Evolutionary conservation across 192 early-diverging fungal species (phyloP).

Genomic region (Linnemannia elongata): DNA sequence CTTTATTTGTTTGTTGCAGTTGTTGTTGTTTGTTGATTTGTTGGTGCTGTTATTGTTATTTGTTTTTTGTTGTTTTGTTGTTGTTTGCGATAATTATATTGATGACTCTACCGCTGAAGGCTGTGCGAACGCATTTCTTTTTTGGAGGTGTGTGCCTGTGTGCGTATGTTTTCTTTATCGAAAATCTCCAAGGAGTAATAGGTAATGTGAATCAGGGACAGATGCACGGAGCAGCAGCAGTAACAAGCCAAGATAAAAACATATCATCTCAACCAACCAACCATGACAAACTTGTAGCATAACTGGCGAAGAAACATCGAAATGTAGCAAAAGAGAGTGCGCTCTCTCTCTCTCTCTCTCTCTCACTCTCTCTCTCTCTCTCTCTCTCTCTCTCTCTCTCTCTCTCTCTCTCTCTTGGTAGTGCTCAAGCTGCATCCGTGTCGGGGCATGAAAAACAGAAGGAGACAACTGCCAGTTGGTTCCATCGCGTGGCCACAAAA

Average conservation of each 20-base stretch:
- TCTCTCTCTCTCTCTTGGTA: not conserved
- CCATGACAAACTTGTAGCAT: not conserved
- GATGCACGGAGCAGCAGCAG: not conserved
- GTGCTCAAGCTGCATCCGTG: not conserved
- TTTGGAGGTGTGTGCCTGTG: not conserved
- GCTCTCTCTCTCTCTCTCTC: not conserved
- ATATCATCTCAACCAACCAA: not conserved
- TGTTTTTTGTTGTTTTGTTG: not conserved
- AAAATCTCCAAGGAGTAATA: not conserved
- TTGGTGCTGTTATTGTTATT: not conserved
- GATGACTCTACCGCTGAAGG: not conserved
- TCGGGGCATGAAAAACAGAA: not conserved
- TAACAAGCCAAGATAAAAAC: not conserved
- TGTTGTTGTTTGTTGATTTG: not conserved
- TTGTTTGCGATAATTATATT: not conserved
- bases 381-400: no score
- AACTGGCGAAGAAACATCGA: not conserved
- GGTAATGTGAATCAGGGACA: not conserved
- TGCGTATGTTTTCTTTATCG: not conserved
- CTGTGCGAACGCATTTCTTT: not conserved
- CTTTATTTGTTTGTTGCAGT: conserved; percentile 1
- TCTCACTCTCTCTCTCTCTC: no score
- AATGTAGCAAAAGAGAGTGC: not conserved
- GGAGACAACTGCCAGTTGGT: not conserved
- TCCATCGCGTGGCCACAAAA: not conserved